Evolutionary conservation across 2,329 filamentous ascomycete genomes (phyloP), one percentile per base, ranked within the genome.

Genomic region (Colletotrichum liriopes): DNA sequence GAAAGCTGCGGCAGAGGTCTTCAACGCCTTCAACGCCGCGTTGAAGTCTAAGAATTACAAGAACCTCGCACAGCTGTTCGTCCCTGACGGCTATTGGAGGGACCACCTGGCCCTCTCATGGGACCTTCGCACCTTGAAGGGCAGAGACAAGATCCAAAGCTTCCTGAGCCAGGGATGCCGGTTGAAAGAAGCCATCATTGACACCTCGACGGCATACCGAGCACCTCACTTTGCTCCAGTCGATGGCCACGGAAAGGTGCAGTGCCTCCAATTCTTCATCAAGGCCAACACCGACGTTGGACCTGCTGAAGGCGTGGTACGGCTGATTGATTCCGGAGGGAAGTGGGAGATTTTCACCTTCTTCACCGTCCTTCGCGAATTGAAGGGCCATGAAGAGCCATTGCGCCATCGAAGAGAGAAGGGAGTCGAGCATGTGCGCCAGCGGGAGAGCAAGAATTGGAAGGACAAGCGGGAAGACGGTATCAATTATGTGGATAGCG

Each of bases 21-120:
- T 88, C 16, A 66, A 78, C 0, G 71, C 74, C 1, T 77, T 89
- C 75, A 89, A 88, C 75, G 70, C 79, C 9, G 77, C 78, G 0
- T 71, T 90, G 0, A 67, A 75, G 5, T 77, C 74, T 14, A 77
- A 81, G 3, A 80, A 88, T 63, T 76, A 82, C 52, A 47, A 74
- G 2, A 75, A 77, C 1, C 52, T 86, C 0, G 76, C 82, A 0
- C 65, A 75, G 1, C 79, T 89, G 5, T 86, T 90, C 56, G 75
- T 77, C 35, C 70, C 74, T 3, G 80, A 86, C 26, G 85, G 87
- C 67, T 90, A 85, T 78, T 91, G 89, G 89, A 85, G 89, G 11
- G 89, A 91, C 75, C 87, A 90, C 54, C 81, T 91, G 0, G 86
- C 84, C 26, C 77, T 91, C 1, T 85, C 87, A 0, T 91, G 88